Base-by-base conservation (phyloP, 768 basidiomycete genomes). In the Suillus paluster region DNA sequence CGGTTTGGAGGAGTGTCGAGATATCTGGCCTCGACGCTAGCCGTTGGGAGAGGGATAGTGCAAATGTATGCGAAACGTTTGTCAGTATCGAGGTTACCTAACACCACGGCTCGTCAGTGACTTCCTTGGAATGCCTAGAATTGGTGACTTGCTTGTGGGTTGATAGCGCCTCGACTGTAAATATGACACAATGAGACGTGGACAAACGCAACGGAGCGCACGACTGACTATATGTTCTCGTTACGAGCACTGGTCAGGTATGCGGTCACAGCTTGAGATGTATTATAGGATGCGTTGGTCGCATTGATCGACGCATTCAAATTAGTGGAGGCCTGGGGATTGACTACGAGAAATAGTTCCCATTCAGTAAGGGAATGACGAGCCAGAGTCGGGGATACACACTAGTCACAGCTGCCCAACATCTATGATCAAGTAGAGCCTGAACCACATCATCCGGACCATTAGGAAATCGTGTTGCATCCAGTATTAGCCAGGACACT, bases 371-470 rank as follows among this genome's bases (percentile, higher is more conserved):
- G 39, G 14, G n/a, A 25, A 38, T n/a, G 48, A 21, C 49, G 19
- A 10, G 46, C 33, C 41, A 25, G 56, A n/a, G 45, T 27, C 49
- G 62, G 49, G 41, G 54, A 36, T 23, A 74, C 82, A 65, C 66
- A 86, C 88, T 79, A 1, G 83, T 73, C 34, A 90, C 72, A 3
- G 83, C 85, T 3, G 73, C 77, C 88, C 88, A 90, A 15, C 76
- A 77, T 55, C 75, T 74, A 59, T 89, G 80, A 44, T 87, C 73
- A 30, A 82, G 61, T 12, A 90, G 74, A 3, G 78, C 80, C 42
- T 63, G 34, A n/a, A 75, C 75, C 15, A 90, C 64, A 25, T 84
- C 80, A 15, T 68, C 54, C 0, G 73, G 67, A 0, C 85, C 84
- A 49, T 76, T 77, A 6, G 80, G 77, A 69, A 86, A 86, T n/a